Base-by-base conservation (phyloP, 768 basidiomycete genomes). In the Lactarius quietus region DNA sequence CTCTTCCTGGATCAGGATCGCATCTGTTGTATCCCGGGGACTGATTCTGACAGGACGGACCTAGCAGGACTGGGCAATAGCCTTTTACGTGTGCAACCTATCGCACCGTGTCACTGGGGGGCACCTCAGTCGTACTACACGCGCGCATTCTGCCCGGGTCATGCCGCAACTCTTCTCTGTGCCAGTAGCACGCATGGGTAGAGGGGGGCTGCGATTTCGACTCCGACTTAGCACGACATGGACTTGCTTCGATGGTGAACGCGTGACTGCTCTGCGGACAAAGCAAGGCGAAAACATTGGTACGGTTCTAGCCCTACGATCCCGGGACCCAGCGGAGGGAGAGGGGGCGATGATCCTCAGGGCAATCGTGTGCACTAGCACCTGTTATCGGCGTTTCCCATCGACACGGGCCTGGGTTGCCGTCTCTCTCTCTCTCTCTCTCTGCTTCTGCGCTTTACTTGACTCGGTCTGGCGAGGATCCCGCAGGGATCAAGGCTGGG, bases 291-390 rank as follows among this genome's bases (percentile, higher is more conserved):
- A 33, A 33, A 33, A 8, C 4, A 33, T 33, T 33, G 33, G 33
- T 26, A 31, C 60, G 10, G 36, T 36, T 9, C 36, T 52, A 55
- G 59, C 51, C 59, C 33, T 57, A 41, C 23, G 39, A 61, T 61
- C 54, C 28, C 18, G 31, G 10, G 31, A 3, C 33, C 33, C 33
- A 33, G 33, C 33, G 33, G 33, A 33, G 70, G 60, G 89, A 74
- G 43, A 86, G 87, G 76, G 39, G 53, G 28, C n/a, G 58, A 59
- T 31, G 63, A 60, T 64, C 63, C 53, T 33, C 36, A 51, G 48
- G 48, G 48, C 48, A 51, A 51, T 51, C 48, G 48, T 41, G 41
- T 17, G 41, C 41, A 41, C 41, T 41, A 17, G 39, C 45, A 48
- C 45, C 45, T 48, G 45, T 3, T 15, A 26, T 14, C 48, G 45